Conservation (phyloP, 2,329 filamentous ascomycete species). For the Acrocalymma vagum region DNA sequence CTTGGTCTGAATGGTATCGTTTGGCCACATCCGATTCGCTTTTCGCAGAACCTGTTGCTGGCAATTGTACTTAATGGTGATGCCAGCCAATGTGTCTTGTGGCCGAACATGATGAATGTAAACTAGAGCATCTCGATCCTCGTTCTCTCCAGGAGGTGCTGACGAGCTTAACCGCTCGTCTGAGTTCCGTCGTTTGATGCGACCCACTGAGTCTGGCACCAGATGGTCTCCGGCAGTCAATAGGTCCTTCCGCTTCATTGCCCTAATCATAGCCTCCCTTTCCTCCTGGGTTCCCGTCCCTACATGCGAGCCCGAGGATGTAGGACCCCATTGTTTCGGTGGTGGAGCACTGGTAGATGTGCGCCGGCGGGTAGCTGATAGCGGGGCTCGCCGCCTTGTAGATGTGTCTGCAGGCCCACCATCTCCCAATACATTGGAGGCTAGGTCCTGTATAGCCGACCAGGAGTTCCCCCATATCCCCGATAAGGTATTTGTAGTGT, state of each 20-base stretch:
- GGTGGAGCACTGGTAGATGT: conserved; percentile 47
- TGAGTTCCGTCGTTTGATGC: conserved; percentile 72
- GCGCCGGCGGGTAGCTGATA: conserved; percentile 36
- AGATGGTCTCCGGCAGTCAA: conserved; percentile 51
- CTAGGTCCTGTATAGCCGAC: conserved; percentile 58
- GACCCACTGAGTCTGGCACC: conserved; percentile 55
- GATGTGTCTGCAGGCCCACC: conserved; percentile 37
- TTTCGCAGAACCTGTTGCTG: conserved; percentile 83
- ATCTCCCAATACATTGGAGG: conserved; percentile 57
- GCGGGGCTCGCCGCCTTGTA: conserved; percentile 41
- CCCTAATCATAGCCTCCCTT: conserved; percentile 55
- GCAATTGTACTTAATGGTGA: conserved; percentile 90
- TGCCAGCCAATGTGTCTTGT: conserved; percentile 87
- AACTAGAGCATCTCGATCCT: conserved; percentile 79
- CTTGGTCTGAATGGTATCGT: conserved; percentile 86
- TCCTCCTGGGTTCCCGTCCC: conserved; percentile 57
- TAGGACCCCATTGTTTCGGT: conserved; percentile 59
- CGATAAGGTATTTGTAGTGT: conserved; percentile 45
- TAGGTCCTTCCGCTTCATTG: conserved; percentile 59
- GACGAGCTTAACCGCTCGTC: conserved; percentile 65
- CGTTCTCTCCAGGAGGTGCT: conserved; percentile 63
- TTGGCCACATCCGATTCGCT: conserved; percentile 93
- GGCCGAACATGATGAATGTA: conserved; percentile 88
- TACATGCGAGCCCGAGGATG: conserved; percentile 46
- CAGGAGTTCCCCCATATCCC: conserved; percentile 59